These are phyloP conservation scores for Astrephomene gubernaculifera DNA, from an alignment of 139 green algal genomes.

Conservation along the genomic window DNA sequence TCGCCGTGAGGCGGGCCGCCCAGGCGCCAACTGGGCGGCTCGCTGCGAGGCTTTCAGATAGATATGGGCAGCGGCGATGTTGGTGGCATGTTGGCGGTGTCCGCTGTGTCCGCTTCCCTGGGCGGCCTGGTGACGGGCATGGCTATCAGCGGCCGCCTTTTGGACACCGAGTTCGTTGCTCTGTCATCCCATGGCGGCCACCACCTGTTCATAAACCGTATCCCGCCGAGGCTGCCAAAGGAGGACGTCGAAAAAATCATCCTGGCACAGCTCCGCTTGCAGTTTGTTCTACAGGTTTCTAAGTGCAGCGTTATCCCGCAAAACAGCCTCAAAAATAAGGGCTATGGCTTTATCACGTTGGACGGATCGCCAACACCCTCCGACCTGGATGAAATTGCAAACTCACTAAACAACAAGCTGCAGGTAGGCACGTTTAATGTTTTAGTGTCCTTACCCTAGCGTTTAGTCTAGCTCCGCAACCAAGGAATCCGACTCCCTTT, in stretches of 20 bases:
- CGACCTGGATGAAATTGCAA: constrained; percentile 23
- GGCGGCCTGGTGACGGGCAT: background rate
- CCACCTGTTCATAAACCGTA: constrained; percentile 34
- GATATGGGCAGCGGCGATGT: constrained; percentile 18
- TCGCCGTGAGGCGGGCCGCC: background rate
- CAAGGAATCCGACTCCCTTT: background rate
- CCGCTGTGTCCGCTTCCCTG: background rate
- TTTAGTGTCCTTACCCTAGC: background rate
- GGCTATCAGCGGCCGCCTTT: background rate
- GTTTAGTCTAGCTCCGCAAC: background rate
- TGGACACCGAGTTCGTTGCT: constrained; percentile 1
- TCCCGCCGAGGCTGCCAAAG: constrained; percentile 24
- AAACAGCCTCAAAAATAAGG: constrained; percentile 43
- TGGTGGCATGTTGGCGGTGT: constrained; percentile 1
- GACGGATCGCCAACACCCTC: background rate
- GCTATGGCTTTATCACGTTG: constrained; percentile 41
- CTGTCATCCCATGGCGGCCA: constrained; percentile 23
- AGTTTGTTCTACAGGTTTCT: constrained; percentile 1
- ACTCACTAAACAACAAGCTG: constrained; percentile 34
- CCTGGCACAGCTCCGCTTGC: constrained; percentile 4
- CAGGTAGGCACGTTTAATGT: constrained; percentile 1
- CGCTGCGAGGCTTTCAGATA: background rate
- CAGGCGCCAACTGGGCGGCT: constrained; percentile 4
- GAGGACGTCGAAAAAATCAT: constrained; percentile 20
- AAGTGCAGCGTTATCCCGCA: constrained; percentile 39